Evolutionary conservation across 768 basidiomycete species (phyloP).

Genomic region (Hirschioporus abietinus): DNA sequence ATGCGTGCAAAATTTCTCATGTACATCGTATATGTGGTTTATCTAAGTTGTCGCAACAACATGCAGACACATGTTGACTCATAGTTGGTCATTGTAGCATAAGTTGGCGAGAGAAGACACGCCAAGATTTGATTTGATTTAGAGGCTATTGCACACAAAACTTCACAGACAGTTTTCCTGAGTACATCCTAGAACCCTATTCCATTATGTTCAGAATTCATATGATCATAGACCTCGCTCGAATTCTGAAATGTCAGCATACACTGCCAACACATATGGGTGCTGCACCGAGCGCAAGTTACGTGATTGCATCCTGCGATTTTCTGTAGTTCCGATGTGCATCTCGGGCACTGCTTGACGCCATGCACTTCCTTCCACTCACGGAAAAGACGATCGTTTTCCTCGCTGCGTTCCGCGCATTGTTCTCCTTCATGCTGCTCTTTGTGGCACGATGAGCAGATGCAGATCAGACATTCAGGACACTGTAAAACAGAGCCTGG

Average conservation of each 20-base stretch:
- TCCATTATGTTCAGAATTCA: conserved; percentile 62
- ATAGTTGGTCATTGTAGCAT: too few relatives aligned
- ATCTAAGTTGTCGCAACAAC: too few relatives aligned
- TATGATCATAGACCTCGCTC: conserved; percentile 73
- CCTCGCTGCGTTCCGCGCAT: conserved; percentile 47
- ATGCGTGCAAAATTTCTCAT: too few relatives aligned
- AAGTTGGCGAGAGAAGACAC: too few relatives aligned
- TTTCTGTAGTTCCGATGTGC: conserved; percentile 66
- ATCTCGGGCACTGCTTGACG: conserved; percentile 72
- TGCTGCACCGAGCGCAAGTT: conserved; percentile 67
- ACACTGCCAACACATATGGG: conserved; percentile 82
- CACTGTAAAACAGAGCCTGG: conserved; percentile 55
- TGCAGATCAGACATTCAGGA: conserved; percentile 63
- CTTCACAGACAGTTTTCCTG: not conserved
- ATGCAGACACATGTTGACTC: too few relatives aligned
- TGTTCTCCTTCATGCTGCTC: conserved; percentile 60
- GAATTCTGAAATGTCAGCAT: conserved; percentile 62
- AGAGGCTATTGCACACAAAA: too few relatives aligned
- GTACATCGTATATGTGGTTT: too few relatives aligned
- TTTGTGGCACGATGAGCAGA: conserved; percentile 58
- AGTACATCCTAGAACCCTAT: conserved; percentile 36
- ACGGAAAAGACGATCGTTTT: conserved; percentile 51
- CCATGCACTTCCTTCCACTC: conserved; percentile 59
- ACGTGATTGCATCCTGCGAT: conserved; percentile 79
- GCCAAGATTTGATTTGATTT: too few relatives aligned